Conservation (phyloP, 352 stramenopile genomes). For the Globisporangium cylindrosporum region DNA sequence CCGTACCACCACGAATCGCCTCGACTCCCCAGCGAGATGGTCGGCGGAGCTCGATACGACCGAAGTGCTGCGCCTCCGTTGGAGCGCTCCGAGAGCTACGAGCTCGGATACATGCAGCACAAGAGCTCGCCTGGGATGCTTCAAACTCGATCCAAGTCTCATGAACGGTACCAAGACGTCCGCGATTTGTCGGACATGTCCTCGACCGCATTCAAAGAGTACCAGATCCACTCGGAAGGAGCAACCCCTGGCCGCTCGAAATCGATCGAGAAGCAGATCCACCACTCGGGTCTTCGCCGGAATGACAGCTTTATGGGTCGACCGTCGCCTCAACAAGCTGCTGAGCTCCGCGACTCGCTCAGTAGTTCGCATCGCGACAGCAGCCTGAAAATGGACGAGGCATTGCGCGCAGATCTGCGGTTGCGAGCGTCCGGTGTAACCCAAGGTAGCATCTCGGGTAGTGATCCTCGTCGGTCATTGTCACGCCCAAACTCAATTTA, state of each 20-base stretch:
- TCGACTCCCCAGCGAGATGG: not conserved
- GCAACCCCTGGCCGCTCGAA: conserved; percentile 13
- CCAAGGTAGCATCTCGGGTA: conserved; percentile 33
- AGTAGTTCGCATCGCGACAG: conserved; percentile 12
- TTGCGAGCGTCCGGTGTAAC: conserved; percentile 14
- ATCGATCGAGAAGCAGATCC: conserved; percentile 7
- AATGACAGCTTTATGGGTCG: conserved; percentile 21
- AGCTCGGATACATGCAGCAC: conserved; percentile 11
- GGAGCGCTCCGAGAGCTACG: conserved; percentile 2
- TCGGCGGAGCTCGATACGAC: not conserved
- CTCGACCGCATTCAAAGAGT: conserved; percentile 59
- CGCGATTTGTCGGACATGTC: conserved; percentile 62
- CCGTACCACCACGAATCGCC: not conserved
- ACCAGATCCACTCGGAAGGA: conserved; percentile 40
- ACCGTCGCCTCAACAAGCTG: conserved; percentile 15
- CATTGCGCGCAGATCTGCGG: not conserved
- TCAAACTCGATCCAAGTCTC: conserved; percentile 1
- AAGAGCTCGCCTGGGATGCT: conserved; percentile 10
- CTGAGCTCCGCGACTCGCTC: conserved; percentile 8
- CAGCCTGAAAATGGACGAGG: conserved; percentile 1
- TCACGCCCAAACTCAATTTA: conserved; percentile 50
- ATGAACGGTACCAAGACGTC: conserved; percentile 32
- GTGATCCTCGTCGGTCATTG: conserved; percentile 13
- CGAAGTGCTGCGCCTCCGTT: not conserved
- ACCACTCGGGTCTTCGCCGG: conserved; percentile 2